A percentile compares a stretch with the other conserved stretches of the same genome.
phyloP scores from a whole-genome alignment of 805 yeast genomes.

The Candida oleophila region DNA sequence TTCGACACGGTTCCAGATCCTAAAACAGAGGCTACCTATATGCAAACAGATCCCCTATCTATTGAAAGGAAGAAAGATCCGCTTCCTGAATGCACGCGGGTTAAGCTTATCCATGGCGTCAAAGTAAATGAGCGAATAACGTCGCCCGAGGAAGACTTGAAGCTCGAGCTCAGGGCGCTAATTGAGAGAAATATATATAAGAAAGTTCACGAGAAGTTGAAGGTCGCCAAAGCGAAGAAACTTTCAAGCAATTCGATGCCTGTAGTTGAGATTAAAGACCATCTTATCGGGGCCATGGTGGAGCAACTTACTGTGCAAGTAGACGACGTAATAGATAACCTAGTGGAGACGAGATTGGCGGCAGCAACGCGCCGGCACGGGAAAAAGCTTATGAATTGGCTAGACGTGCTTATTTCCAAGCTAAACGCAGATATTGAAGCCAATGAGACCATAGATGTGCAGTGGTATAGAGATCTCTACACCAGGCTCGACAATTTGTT shows the following conservation, averaged over 20 bases:
- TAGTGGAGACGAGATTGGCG: neutral
- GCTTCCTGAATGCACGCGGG: neutral
- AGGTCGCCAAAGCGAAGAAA: neutral
- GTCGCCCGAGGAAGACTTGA: neutral
- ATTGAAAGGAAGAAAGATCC: neutral
- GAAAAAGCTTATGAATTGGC: constrained; percentile 21
- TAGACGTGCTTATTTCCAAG: constrained; percentile 25
- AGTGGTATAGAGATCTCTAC: constrained; percentile 14
- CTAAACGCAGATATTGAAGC: constrained; percentile 11
- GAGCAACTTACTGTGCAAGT: neutral
- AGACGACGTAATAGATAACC: neutral
- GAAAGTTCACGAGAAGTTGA: constrained; percentile 1
- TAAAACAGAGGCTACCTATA: constrained; percentile 2
- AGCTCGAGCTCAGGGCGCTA: constrained; percentile 15
- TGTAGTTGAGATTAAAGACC: neutral
- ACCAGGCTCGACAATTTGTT: constrained; percentile 26
- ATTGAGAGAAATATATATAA: constrained; percentile 16
- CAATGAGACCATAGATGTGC: constrained; percentile 7
- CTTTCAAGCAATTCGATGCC: neutral
- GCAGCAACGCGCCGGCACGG: constrained; percentile 1
- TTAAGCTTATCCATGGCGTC: neutral
- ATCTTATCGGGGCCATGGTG: neutral
- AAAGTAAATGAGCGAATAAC: neutral
- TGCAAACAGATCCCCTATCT: neutral
- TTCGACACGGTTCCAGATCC: constrained; percentile 38